phyloP scores from a whole-genome alignment of 2,329 filamentous ascomycete genomes.

The Xylaria digitata region DNA sequence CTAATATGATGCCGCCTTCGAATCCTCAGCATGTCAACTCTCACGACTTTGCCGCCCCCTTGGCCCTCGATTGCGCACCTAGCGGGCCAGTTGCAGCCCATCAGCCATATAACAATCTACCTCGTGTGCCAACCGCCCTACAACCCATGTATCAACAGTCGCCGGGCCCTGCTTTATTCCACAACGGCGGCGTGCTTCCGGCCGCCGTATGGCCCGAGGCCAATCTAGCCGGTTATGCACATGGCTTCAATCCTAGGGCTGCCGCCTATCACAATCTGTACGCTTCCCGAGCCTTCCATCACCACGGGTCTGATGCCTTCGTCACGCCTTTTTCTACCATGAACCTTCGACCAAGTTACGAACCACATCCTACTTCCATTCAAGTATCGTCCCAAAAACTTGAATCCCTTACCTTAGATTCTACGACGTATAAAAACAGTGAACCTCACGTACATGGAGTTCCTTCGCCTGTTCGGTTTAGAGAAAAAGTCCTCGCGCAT shows the following conservation, averaged over 20 bases:
- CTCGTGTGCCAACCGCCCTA: slow-evolving; percentile 48
- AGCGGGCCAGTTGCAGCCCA: slow-evolving; percentile 44
- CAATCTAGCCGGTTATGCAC: slow-evolving; percentile 49
- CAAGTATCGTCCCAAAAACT: slow-evolving; percentile 50
- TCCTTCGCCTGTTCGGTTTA: slow-evolving; percentile 61
- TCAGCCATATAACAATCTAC: slow-evolving; percentile 46
- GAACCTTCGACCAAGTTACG: slow-evolving; percentile 56
- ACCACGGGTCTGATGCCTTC: slow-evolving; percentile 46
- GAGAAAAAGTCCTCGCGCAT: slow-evolving; percentile 74
- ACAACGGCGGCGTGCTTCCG: slow-evolving; percentile 54
- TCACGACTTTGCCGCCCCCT: slow-evolving; percentile 38
- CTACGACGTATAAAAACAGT: slow-evolving; percentile 40
- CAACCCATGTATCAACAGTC: slow-evolving; percentile 53
- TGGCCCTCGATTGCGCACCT: slow-evolving; percentile 46
- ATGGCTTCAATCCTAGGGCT: slow-evolving; percentile 48
- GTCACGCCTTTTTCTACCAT: slow-evolving; percentile 43
- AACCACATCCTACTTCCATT: slow-evolving; percentile 37
- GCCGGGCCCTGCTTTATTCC: slow-evolving; percentile 55
- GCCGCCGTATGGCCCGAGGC: slow-evolving; percentile 54
- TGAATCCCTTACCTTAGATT: slow-evolving; percentile 50
- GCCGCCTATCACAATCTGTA: slow-evolving; percentile 52
- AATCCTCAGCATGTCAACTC: slow-evolving; percentile 41
- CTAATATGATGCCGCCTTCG: slow-evolving; percentile 35
- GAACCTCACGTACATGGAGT: slow-evolving; percentile 41
- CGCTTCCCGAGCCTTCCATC: slow-evolving; percentile 39